Evolutionary conservation across 2,329 filamentous ascomycete species (phyloP), one percentile per base, ranked within the genome.

Genomic region (Didymella pomorum): DNA sequence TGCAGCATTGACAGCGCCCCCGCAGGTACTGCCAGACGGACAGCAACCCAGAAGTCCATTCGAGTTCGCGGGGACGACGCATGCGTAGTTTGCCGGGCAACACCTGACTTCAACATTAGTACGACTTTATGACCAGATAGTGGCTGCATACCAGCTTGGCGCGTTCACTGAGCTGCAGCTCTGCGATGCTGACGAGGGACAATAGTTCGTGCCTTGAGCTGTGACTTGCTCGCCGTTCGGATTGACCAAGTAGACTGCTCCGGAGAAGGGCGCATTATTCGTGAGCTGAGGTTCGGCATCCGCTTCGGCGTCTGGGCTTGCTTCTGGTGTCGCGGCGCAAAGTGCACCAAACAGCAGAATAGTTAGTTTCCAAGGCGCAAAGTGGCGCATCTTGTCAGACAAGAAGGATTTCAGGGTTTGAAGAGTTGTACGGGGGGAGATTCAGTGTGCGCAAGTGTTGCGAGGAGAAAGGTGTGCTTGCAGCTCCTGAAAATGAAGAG

Each of bases 91-190:
- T 45, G 63, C 65, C 11, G 76, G 73, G 55, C 76, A 78, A 61
- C 76, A 78, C 75, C 76, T 78, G 46, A 4, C 2, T 11, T 26
- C 11, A 2, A 6, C 1, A 8, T 62, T 20, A 60, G 41, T 39
- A 11, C 4, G 52, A n/a, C 21, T 29, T 20, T 50, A 31, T 20
- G 21, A 16, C 25, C 14, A 9, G 20, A 12, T 8, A 12, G 2
- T 2, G 18, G 18, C 5, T 42, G 57, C 77, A 62, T 64, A 81
- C 80, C 78, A 82, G 52, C 77, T 76, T 7, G 78, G 72, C 42
- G 78, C 71, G 31, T 74, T 68, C 46, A 82, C 79, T 28, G 69
- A 75, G 43, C 72, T 75, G 64, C 80, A 82, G 64, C 76, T 79
- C 53, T 77, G 61, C 2, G 73, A 73, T n/a, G 74, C 75, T 4